phyloP scores from a whole-genome alignment of 306 rosid genomes.

The Pterocarpus macrocarpus region DNA sequence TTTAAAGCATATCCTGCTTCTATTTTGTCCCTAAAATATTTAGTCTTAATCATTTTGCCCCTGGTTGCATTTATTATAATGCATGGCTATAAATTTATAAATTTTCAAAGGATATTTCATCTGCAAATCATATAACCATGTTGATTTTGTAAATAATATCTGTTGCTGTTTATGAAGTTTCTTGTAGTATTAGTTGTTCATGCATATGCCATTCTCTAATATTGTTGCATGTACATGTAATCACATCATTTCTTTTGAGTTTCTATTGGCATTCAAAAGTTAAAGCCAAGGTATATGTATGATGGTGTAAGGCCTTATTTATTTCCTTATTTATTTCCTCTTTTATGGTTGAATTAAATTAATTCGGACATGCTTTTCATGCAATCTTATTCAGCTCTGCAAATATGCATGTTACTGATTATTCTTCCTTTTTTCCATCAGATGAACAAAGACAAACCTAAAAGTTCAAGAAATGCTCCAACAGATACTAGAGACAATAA shows the following conservation, averaged over 20 bases:
- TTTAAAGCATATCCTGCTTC: slow-evolving; percentile 10
- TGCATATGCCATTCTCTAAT: slow-evolving; percentile 11
- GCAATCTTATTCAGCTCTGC: not conserved
- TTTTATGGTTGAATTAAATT: not conserved
- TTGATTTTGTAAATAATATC: slow-evolving; percentile 15
- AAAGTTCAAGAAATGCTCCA: slow-evolving; percentile 47
- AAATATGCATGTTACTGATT: slow-evolving; percentile 26
- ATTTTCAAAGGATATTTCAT: not conserved
- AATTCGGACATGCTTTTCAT: not conserved
- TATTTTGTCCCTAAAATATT: slow-evolving; percentile 1
- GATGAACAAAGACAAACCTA: slow-evolving; percentile 77
- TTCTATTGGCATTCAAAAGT: slow-evolving; percentile 13
- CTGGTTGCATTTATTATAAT: slow-evolving; percentile 1
- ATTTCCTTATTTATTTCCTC: too few species aligned
- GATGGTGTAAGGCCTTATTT: too few species aligned
- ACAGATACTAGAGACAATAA: slow-evolving; percentile 55
- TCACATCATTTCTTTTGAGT: not conserved
- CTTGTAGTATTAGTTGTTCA: slow-evolving; percentile 1
- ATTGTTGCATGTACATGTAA: slow-evolving; percentile 3
- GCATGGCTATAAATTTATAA: not conserved
- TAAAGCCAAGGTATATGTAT: not conserved
- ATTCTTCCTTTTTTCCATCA: slow-evolving; percentile 41
- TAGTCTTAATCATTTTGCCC: slow-evolving; percentile 7
- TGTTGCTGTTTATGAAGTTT: not conserved
- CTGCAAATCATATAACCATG: slow-evolving; percentile 32